These are phyloP conservation scores for Helicostylum pulchrum DNA, from an alignment of 192 early-diverging fungal species.

Conservation along the genomic window DNA sequence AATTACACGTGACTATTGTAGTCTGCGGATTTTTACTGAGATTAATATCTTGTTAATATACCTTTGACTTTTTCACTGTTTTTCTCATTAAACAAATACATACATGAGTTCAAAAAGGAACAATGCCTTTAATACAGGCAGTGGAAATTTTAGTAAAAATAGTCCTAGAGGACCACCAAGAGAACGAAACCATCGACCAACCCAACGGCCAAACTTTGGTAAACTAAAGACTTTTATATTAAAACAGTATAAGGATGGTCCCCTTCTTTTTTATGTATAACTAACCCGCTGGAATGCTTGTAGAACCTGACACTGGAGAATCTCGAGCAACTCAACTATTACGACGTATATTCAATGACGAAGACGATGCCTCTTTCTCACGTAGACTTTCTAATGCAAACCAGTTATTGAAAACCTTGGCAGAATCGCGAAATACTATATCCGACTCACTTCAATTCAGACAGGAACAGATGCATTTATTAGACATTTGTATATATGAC, in stretches of 20 bases:
- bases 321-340: conserved; percentile 16
- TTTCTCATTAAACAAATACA: too few relatives aligned
- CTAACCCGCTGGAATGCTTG: neutral
- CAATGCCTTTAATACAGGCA: neutral
- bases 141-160: neutral
- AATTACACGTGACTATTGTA: too few relatives aligned
- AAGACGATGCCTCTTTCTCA: conserved; percentile 2
- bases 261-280: neutral
- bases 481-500: conserved; percentile 11
- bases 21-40: too few relatives aligned
- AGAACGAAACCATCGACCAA: neutral
- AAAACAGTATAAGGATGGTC: neutral
- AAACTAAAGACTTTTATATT: neutral
- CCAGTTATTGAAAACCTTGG: conserved; percentile 1
- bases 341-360: conserved; percentile 9
- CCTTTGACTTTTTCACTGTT: too few relatives aligned
- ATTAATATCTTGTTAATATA: too few relatives aligned
- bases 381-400: conserved; percentile 5
- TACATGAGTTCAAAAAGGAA: too few relatives aligned
- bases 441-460: conserved; percentile 3
- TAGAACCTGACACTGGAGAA: conserved; percentile 10
- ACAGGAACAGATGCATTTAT: conserved; percentile 7
- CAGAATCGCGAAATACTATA: conserved; percentile 4
- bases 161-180: neutral
- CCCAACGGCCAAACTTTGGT: neutral